These are phyloP conservation scores for Boehmeria nivea DNA, from an alignment of 306 rosid species.

Conservation along the genomic window DNA sequence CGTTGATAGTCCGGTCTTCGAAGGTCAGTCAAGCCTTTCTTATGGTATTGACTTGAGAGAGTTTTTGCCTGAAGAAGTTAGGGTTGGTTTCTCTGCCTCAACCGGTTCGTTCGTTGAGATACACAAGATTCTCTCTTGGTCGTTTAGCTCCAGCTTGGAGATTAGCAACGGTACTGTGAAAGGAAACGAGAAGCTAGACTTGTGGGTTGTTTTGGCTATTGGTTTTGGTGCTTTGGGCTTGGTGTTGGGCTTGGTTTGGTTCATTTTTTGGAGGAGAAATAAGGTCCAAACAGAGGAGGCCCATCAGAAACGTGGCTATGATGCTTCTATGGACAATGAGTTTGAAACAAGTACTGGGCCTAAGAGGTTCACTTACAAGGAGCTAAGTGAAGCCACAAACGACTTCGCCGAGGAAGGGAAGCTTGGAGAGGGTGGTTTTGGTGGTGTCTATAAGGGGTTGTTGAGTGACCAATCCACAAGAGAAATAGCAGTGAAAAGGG, in stretches of 20 bases:
- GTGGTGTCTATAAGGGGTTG: conserved; percentile 4
- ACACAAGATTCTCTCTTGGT: conserved; percentile 15
- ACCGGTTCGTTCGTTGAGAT: not conserved
- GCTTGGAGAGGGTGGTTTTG: conserved; percentile 10
- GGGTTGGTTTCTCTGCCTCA: conserved; percentile 27
- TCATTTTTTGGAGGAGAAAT: conserved; percentile 2
- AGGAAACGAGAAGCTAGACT: not conserved
- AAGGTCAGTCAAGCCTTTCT: not conserved
- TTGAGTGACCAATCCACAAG: not conserved
- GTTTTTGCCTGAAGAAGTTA: conserved; percentile 23
- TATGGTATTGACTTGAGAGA: conserved; percentile 15
- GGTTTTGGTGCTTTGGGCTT: conserved; percentile 1
- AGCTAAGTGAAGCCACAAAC: not conserved
- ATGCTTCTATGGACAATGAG: conserved; percentile 4
- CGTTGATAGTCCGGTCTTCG: not conserved
- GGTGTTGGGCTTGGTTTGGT: not conserved
- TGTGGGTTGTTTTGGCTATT: conserved; percentile 2
- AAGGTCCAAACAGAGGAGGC: not conserved
- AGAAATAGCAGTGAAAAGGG: conserved; percentile 19
- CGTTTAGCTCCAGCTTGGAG: not conserved
- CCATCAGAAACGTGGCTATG: not conserved
- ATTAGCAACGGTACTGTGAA: not conserved
- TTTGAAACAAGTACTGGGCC: conserved; percentile 3
- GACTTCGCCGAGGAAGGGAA: not conserved
- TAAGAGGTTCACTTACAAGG: not conserved